phyloP scores from a whole-genome alignment of 2,329 filamentous ascomycete species.

The Aspergillus pseudonomiae region DNA sequence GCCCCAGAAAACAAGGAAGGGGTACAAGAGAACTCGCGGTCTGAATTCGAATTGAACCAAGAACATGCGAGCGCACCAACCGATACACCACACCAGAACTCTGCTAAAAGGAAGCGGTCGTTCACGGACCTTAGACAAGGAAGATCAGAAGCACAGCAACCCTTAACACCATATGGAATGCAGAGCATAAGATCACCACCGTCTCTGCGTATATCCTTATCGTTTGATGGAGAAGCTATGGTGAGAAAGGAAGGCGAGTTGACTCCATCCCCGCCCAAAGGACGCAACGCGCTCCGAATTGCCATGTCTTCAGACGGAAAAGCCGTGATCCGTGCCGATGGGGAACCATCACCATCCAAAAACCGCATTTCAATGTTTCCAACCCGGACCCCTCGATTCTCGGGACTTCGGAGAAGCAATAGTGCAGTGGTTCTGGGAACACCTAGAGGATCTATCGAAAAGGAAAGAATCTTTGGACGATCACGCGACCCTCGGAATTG shows the following conservation, averaged over 20 bases:
- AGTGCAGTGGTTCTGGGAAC: slow-evolving; percentile 66
- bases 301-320: slow-evolving; percentile 87
- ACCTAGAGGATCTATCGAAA: slow-evolving; percentile 58
- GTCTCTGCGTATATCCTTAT: slow-evolving; percentile 44
- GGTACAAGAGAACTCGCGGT: slow-evolving; percentile 23
- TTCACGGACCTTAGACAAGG: slow-evolving; percentile 31
- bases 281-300: slow-evolving; percentile 65
- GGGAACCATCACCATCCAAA: slow-evolving; percentile 69
- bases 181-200: slow-evolving; percentile 38
- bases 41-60: slow-evolving; percentile 18
- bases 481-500: slow-evolving; percentile 87
- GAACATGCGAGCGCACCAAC: slow-evolving; percentile 13
- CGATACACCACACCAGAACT: slow-evolving; percentile 25
- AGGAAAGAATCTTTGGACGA: slow-evolving; percentile 64
- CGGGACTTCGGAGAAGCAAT: slow-evolving; percentile 68
- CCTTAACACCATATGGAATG: slow-evolving; percentile 20
- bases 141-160: slow-evolving; percentile 13
- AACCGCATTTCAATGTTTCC: slow-evolving; percentile 53
- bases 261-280: slow-evolving; percentile 45
- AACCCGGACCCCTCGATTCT: slow-evolving; percentile 51
- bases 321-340: slow-evolving; percentile 76
- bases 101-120: slow-evolving; percentile 39
- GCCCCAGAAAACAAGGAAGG: slow-evolving; percentile 28
- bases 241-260: slow-evolving; percentile 42
- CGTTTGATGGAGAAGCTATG: slow-evolving; percentile 45